These are phyloP conservation scores for Colletotrichum cordylinicola DNA, from an alignment of 2,329 filamentous ascomycete genomes.

Conservation along the genomic window DNA sequence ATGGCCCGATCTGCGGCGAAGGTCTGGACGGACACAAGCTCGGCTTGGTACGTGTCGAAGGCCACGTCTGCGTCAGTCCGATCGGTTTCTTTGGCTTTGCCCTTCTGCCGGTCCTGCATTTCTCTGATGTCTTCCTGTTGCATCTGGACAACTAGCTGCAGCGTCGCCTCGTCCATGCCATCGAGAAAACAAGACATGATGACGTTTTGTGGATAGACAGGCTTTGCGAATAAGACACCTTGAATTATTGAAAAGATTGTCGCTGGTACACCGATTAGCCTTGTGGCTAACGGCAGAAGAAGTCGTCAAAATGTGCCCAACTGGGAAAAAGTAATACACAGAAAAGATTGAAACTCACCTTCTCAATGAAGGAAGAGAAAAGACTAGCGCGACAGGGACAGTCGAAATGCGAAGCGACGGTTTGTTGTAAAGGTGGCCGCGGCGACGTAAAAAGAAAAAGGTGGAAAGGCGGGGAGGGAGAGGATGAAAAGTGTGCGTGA, in stretches of 20 bases:
- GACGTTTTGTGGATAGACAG: background rate
- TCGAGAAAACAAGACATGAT: background rate
- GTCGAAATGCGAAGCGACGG: background rate
- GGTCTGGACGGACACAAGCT: background rate
- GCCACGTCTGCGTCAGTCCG: background rate
- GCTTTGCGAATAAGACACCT: background rate
- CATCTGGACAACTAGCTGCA: background rate
- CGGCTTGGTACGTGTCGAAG: background rate
- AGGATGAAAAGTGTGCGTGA: background rate
- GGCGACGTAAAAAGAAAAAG: background rate
- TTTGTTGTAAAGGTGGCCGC: background rate
- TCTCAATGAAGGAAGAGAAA: background rate
- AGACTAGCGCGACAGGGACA: background rate
- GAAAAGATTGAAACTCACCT: background rate
- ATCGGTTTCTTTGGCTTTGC: background rate
- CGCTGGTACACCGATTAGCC: no score
- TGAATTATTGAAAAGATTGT: background rate
- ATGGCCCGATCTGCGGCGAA: background rate
- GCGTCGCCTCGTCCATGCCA: background rate
- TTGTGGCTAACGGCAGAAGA: no score
- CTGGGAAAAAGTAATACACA: no score
- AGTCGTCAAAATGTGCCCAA: no score
- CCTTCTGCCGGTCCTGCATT: background rate
- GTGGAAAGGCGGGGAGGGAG: background rate
- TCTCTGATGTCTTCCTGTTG: background rate